These are phyloP conservation scores for Chamaecyparis obtusa DNA, from an alignment of 75 land plant genomes.

Conservation along the genomic window DNA sequence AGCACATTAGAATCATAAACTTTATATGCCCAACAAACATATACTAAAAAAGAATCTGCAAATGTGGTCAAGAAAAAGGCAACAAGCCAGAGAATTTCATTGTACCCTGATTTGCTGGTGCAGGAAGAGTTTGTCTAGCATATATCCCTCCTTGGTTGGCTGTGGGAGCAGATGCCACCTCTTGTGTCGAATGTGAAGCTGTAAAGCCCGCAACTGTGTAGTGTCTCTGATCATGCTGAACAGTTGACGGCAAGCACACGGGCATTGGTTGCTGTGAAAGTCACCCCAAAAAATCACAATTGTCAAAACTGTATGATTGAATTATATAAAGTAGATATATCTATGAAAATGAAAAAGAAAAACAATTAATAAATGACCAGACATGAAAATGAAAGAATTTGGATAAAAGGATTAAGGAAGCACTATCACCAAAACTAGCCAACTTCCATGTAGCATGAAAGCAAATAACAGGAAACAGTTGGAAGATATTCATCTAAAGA, in stretches of 20 bases:
- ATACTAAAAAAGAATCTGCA: neutral
- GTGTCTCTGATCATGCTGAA: slow-evolving; percentile 1
- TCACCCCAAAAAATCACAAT: neutral
- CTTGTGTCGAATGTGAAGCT: neutral
- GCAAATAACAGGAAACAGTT: neutral
- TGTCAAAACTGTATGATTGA: neutral
- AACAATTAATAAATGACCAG: neutral
- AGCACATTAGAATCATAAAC: neutral
- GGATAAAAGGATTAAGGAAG: neutral
- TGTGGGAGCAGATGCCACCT: neutral
- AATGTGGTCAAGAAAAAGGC: neutral
- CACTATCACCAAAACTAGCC: neutral
- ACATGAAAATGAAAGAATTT: neutral
- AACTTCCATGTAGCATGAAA: neutral
- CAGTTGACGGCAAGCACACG: neutral
- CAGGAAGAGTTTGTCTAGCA: slow-evolving; percentile 8
- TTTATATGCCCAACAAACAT: neutral
- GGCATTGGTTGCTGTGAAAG: neutral
- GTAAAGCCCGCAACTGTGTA: neutral
- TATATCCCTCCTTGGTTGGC: slow-evolving; percentile 6
- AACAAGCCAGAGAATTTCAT: neutral
- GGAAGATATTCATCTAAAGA: neutral
- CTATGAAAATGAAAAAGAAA: no score
- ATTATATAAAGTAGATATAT: neutral
- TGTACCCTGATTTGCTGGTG: slow-evolving; percentile 8